Evolutionary conservation across 139 green algal genomes (phyloP), one percentile per base, ranked within the genome.

Genomic region (Desmodesmus armatus): DNA sequence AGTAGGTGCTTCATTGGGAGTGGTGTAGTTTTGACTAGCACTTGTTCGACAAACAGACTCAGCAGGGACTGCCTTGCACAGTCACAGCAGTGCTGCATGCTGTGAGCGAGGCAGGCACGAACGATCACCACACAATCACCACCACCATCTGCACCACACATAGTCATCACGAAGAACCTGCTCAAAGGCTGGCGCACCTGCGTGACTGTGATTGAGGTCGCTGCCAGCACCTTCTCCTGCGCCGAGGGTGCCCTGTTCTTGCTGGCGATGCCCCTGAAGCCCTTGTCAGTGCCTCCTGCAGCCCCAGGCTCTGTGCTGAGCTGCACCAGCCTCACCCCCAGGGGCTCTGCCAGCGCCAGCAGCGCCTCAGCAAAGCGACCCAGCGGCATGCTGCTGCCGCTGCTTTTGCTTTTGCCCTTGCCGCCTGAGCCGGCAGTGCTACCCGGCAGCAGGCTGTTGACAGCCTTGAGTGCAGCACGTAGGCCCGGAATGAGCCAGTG

Each of bases 391-490:
- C 73, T 65, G 9, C 43, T 65, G 43, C 43, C 23, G 25, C 49
- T 80, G n/a, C 29, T 80, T 40, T 5, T 80, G 73, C 72, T 80
- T n/a, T 72, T n/a, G n/a, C n/a, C 66, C 66, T 41, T 75, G 37
- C 37, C n/a, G 37, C 37, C 21, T 49, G 66, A n/a, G 9, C 27
- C 66, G 7, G 31, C 66, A 51, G 31, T 33, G 44, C 11, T 23
- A 71, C 13, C 31, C 76, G 58, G 76, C 76, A 70, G 72, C 44
- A 49, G 70, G 2, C 6, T 41, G 29, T 43, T 21, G 6, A 37
- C 7, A 9, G 58, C 23, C 23, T 25, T 40, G 72, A 47, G 2
- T 31, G 0, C 4, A 80, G 76, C 76, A 47, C 17, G 58, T 35
- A 83, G 35, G 27, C 55, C 76, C n/a, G 33, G 27, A 4, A 71